phyloP scores from a whole-genome alignment of 2,329 filamentous ascomycete species.

The Aphanocladium album region DNA sequence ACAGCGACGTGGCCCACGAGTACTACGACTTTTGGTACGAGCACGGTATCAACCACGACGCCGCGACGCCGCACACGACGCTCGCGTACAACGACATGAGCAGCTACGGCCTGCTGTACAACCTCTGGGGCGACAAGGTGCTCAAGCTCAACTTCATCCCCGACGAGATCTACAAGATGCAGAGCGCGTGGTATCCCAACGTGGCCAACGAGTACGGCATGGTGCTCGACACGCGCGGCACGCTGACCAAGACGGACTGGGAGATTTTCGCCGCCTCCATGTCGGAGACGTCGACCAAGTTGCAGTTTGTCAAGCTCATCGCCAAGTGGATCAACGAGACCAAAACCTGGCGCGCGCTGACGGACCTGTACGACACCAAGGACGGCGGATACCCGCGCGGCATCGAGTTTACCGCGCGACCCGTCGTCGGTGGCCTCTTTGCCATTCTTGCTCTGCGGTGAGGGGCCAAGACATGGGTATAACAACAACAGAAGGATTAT shows the following conservation, averaged over 20 bases:
- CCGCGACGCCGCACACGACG: constrained; percentile 61
- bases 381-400: constrained; percentile 61
- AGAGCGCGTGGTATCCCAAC: constrained; percentile 70
- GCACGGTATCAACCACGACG: constrained; percentile 63
- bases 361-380: constrained; percentile 71
- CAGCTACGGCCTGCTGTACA: constrained; percentile 61
- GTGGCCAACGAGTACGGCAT: constrained; percentile 73
- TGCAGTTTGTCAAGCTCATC: constrained; percentile 62
- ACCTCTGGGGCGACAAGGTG: constrained; percentile 73
- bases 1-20: constrained; percentile 54
- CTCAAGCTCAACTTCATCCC: constrained; percentile 75
- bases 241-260: constrained; percentile 85
- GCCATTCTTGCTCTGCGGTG: constrained; percentile 62
- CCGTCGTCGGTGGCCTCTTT: constrained; percentile 77
- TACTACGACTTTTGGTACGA: constrained; percentile 71
- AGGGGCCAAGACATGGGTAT: background rate
- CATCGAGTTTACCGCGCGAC: constrained; percentile 68
- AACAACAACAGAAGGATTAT: too few species aligned
- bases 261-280: constrained; percentile 80
- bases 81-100: constrained; percentile 66
- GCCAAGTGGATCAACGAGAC: constrained; percentile 74
- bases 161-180: constrained; percentile 67
- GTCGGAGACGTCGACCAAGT: constrained; percentile 53
- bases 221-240: constrained; percentile 73
- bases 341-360: constrained; percentile 62